Evolutionary conservation across 176 grass and related monocot genomes (phyloP), one percentile per base, ranked within the genome.

Genomic region (Avena insularis): DNA sequence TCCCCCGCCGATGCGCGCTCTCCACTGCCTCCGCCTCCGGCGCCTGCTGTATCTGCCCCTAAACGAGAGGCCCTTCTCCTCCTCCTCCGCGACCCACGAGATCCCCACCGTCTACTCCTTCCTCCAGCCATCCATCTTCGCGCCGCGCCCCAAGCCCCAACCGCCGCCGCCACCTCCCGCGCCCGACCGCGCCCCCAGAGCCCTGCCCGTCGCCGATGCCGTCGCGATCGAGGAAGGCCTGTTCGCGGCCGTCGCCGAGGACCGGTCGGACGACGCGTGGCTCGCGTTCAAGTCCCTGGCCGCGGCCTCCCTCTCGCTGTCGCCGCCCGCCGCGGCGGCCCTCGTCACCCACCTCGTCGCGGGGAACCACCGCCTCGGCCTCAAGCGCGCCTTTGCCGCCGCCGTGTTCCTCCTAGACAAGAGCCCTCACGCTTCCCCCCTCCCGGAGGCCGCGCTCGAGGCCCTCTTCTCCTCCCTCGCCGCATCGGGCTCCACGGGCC

Each of bases 91-190:
- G 12, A 14, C 91, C 33, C 53, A 87, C 25, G 91, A 90, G 78
- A 92, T 94, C 81, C 96, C 96, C 55, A 94, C 85, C 35, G 20
- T 96, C 76, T 96, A 98, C 62, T 98, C 96, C 87, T 98, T 98
- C 79, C 93, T 98, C 65, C 92, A 98, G 90, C 94, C 89, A 12
- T 91, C 90, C 76, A 85, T 95, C 90, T 95, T 91, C 88, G 91
- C 92, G 19, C 91, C 90, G 58, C 91, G 89, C 17, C 51, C 85
- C 61, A 86, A 80, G 66, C 72, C 87, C 56, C 93, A 94, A 50
- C 78, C 71, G 19, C 82, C 74, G 16, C 88, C 71, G 14, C 68
- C 69, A 29, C 48, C 40, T 43, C 20, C 87, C 19, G 66, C 66
- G 4, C 82, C 29, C 16, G 20, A 12, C 86, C 79, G 70, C 50